A percentile compares a stretch with the other conserved stretches of the same genome.
These are phyloP conservation scores for Cicer pinnatifidum DNA, from an alignment of 306 rosid genomes.

Conservation along the genomic window DNA sequence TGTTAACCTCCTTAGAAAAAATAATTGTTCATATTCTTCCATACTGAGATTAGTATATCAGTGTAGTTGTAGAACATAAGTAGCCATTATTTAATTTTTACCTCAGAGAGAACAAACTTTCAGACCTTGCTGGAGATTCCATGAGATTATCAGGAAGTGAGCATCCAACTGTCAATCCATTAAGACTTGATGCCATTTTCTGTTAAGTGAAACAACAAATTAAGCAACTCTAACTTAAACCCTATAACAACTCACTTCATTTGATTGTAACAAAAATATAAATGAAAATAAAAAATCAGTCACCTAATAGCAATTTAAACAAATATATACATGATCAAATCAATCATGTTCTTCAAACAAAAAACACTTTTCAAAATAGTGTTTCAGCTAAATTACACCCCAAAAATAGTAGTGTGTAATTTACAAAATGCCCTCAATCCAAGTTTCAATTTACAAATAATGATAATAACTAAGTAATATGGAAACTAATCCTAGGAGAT, in stretches of 20 bases:
- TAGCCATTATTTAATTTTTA: constrained; percentile 28
- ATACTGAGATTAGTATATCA: neutral
- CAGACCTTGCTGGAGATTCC: constrained; percentile 98
- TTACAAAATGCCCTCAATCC: neutral
- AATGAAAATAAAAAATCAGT: neutral
- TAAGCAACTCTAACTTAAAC: neutral
- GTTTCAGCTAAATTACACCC: constrained; percentile 32
- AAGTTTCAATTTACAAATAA: constrained; percentile 22
- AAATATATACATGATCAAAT: neutral
- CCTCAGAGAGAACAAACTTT: constrained; percentile 74
- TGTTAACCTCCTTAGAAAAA: too few relatives aligned
- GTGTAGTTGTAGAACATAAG: neutral
- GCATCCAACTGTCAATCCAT: constrained; percentile 94
- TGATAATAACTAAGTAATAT: neutral
- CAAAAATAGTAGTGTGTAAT: constrained; percentile 16
- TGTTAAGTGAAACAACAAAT: constrained; percentile 40
- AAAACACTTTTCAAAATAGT: neutral
- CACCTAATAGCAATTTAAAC: neutral
- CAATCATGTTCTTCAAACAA: constrained; percentile 18
- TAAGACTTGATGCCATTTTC: constrained; percentile 99
- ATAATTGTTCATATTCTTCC: too few relatives aligned
- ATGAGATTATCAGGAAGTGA: constrained; percentile 86
- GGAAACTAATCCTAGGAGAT: neutral
- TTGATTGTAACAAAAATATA: constrained; percentile 10
- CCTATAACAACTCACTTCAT: constrained; percentile 22